These are phyloP conservation scores for Mycena alexandri DNA, from an alignment of 768 basidiomycete genomes.

Conservation along the genomic window DNA sequence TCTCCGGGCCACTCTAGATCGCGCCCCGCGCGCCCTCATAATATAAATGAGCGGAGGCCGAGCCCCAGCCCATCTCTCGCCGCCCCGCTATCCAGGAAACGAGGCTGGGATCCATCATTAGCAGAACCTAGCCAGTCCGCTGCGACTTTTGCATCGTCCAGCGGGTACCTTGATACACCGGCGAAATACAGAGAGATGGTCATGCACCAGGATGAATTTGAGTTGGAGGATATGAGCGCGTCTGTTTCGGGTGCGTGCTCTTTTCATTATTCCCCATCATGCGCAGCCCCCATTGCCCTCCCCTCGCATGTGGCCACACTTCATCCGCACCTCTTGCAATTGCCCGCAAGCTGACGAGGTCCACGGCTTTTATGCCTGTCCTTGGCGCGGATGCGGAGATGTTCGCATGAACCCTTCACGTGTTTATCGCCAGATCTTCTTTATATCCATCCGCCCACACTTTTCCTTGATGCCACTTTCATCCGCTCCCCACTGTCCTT, in stretches of 20 bases:
- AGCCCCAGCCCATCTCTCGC: conserved; percentile 52
- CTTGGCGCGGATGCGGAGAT: conserved; percentile 10
- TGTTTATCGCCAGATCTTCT: conserved; percentile 17
- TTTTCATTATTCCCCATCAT: conserved; percentile 35
- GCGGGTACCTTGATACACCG: conserved; percentile 79
- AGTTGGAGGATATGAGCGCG: conserved; percentile 43
- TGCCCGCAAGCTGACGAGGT: neutral
- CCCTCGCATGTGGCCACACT: conserved; percentile 9
- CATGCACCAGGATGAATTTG: conserved; percentile 47
- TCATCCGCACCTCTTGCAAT: neutral
- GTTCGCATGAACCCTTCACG: conserved; percentile 27
- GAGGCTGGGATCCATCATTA: conserved; percentile 80
- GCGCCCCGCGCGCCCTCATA: conserved; percentile 40
- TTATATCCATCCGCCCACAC: conserved; percentile 18
- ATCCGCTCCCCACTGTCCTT: conserved; percentile 32
- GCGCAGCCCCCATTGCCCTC: conserved; percentile 10
- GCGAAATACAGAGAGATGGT: conserved; percentile 71
- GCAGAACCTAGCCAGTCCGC: conserved; percentile 67
- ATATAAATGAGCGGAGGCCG: conserved; percentile 40
- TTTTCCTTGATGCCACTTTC: conserved; percentile 28
- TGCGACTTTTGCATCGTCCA: conserved; percentile 65
- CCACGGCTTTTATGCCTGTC: conserved; percentile 4
- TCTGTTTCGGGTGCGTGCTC: conserved; percentile 43
- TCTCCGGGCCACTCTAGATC: conserved; percentile 40
- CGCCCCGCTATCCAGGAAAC: conserved; percentile 64